A percentile compares a stretch with the other conserved stretches of the same genome.
Conservation (phyloP, 352 stramenopile species). For the Globisporangium iwayamae region DNA sequence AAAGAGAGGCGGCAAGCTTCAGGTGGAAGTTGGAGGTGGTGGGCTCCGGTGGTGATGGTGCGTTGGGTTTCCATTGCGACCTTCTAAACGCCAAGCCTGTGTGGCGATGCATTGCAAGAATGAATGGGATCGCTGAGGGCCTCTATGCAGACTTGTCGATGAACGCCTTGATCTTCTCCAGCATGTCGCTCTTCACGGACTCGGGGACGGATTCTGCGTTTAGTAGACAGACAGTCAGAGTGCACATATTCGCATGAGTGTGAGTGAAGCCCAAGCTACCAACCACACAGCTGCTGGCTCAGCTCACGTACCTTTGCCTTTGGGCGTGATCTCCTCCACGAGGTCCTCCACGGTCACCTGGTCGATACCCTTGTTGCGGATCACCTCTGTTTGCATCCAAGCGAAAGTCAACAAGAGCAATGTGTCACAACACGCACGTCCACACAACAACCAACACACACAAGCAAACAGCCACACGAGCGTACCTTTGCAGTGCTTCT, state of each 20-base stretch:
- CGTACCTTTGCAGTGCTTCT: constrained; percentile 82
- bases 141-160: constrained; percentile 65
- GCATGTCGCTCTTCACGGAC: constrained; percentile 86
- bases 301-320: constrained; percentile 53
- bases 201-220: constrained; percentile 71
- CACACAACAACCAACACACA: too few species aligned
- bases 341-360: constrained; percentile 94
- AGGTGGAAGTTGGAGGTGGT: not conserved
- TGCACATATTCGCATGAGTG: constrained; percentile 9
- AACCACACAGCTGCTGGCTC: not conserved
- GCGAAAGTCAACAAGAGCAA: too few species aligned
- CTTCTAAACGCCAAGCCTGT: too few species aligned
- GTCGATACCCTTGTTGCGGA: constrained; percentile 91
- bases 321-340: constrained; percentile 90
- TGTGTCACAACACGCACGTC: too few species aligned
- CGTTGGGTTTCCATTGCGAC: too few species aligned
- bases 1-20: not conserved
- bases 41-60: too few species aligned
- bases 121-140: not conserved
- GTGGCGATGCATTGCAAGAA: not conserved
- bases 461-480: too few species aligned
- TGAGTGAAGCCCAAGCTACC: too few species aligned
- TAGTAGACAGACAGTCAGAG: not conserved
- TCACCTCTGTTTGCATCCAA: constrained; percentile 70
- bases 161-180: constrained; percentile 90